Evolutionary conservation across 2,329 filamentous ascomycete genomes (phyloP).

Genomic region (Fusarium praegraminearum): DNA sequence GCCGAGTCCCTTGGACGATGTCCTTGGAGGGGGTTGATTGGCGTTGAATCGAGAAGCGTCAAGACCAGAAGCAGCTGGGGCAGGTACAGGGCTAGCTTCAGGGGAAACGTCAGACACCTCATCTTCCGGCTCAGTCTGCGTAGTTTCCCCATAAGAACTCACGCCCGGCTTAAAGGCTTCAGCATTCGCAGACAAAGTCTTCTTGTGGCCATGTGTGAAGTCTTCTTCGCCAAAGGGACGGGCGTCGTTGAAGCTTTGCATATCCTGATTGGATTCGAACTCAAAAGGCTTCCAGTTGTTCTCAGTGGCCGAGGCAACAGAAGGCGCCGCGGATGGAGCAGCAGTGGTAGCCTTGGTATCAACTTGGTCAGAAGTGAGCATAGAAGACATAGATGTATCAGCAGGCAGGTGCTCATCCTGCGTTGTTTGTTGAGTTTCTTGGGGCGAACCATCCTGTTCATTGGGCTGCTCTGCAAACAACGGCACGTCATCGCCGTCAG

Average conservation of each 20-base stretch:
- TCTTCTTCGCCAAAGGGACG: slow-evolving; percentile 61
- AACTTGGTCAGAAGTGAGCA: slow-evolving; percentile 63
- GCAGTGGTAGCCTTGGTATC: slow-evolving; percentile 66
- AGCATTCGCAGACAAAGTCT: slow-evolving; percentile 74
- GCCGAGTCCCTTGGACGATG: slow-evolving; percentile 52
- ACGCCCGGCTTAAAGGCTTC: slow-evolving; percentile 72
- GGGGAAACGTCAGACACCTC: slow-evolving; percentile 42
- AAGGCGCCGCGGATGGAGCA: slow-evolving; percentile 65
- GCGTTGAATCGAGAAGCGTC: slow-evolving; percentile 40
- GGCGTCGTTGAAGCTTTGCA: slow-evolving; percentile 65
- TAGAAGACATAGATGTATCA: slow-evolving; percentile 67
- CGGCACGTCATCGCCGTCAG: slow-evolving; percentile 78
- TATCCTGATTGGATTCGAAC: slow-evolving; percentile 63
- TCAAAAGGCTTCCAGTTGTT: slow-evolving; percentile 67
- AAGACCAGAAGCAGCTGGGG: slow-evolving; percentile 39
- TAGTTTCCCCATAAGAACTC: slow-evolving; percentile 46
- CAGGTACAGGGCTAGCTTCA: slow-evolving; percentile 33
- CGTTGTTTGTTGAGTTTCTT: slow-evolving; percentile 32
- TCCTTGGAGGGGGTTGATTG: slow-evolving; percentile 49
- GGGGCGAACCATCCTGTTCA: slow-evolving; percentile 22
- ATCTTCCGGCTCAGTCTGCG: slow-evolving; percentile 38
- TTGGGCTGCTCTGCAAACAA: slow-evolving; percentile 73
- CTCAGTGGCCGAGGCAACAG: slow-evolving; percentile 65
- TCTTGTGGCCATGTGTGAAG: slow-evolving; percentile 59
- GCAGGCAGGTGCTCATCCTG: slow-evolving; percentile 56